Evolutionary conservation across 305 asterid genomes (phyloP).

Genomic region (Solanum hybrid): DNA sequence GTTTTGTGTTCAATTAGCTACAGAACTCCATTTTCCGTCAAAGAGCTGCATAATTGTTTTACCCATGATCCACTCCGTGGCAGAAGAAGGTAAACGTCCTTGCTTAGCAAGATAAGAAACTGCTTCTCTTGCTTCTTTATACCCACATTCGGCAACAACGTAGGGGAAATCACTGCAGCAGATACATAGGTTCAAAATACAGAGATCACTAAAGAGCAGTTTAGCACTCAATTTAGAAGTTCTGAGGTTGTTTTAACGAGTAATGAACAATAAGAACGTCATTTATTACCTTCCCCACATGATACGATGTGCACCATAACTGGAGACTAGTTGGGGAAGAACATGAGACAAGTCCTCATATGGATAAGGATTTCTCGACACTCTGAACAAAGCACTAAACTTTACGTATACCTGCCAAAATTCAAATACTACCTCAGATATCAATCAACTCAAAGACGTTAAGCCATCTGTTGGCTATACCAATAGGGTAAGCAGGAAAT

Average conservation of each 20-base stretch:
- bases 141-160: slow-evolving; percentile 67
- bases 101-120: slow-evolving; percentile 28
- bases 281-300: slow-evolving; percentile 89
- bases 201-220: background rate
- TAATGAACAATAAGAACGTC: background rate
- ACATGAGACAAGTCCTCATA: slow-evolving; percentile 46
- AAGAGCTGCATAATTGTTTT: slow-evolving; percentile 48
- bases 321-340: slow-evolving; percentile 43
- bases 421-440: background rate
- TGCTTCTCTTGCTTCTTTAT: slow-evolving; percentile 71
- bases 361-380: slow-evolving; percentile 60
- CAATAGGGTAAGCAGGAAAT: background rate
- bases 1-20: background rate
- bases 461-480: background rate
- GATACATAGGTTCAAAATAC: background rate
- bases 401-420: slow-evolving; percentile 58
- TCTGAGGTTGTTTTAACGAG: background rate
- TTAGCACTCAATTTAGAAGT: background rate
- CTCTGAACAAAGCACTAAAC: slow-evolving; percentile 75
- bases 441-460: background rate
- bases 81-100: slow-evolving; percentile 38
- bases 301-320: slow-evolving; percentile 72
- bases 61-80: slow-evolving; percentile 75
- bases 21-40: slow-evolving; percentile 26
- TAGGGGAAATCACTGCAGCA: slow-evolving; percentile 72